Conservation (phyloP, 2,329 filamentous ascomycete genomes). For the Ceratocystis variospora region DNA sequence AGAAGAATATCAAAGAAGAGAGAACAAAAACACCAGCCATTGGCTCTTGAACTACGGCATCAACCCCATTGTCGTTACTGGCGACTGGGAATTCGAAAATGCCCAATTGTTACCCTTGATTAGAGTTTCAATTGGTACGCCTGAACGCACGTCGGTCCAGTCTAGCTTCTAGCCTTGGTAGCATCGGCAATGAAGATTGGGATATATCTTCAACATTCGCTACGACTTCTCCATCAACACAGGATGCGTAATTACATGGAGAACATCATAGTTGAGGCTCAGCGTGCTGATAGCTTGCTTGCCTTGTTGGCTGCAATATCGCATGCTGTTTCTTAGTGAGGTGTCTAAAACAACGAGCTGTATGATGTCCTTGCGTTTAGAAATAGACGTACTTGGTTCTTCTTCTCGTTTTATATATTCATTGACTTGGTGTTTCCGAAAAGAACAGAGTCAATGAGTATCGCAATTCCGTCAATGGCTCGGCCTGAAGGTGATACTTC, state of each 20-base stretch:
- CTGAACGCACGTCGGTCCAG: not conserved
- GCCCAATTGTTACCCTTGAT: not conserved
- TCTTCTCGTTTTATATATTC: not conserved
- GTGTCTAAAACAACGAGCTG: not conserved
- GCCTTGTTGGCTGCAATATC: not conserved
- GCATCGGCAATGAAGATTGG: not conserved
- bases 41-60: not conserved
- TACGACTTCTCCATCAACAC: not conserved
- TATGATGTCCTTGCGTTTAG: not conserved
- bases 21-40: slow-evolving; percentile 15
- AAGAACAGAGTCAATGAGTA: not conserved
- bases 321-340: not conserved
- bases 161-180: not conserved
- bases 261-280: not conserved
- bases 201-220: not conserved
- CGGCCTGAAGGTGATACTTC: slow-evolving; percentile 6
- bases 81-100: not conserved
- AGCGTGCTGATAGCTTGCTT: no score
- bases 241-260: not conserved
- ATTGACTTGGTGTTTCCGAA: not conserved
- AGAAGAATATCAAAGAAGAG: slow-evolving; percentile 21
- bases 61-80: not conserved
- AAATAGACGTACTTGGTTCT: not conserved
- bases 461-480: not conserved
- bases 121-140: not conserved